A percentile compares a stretch with the other conserved stretches of the same genome.
These are phyloP conservation scores for Kodamaea leandrae DNA, from an alignment of 805 yeast genomes.

Conservation along the genomic window DNA sequence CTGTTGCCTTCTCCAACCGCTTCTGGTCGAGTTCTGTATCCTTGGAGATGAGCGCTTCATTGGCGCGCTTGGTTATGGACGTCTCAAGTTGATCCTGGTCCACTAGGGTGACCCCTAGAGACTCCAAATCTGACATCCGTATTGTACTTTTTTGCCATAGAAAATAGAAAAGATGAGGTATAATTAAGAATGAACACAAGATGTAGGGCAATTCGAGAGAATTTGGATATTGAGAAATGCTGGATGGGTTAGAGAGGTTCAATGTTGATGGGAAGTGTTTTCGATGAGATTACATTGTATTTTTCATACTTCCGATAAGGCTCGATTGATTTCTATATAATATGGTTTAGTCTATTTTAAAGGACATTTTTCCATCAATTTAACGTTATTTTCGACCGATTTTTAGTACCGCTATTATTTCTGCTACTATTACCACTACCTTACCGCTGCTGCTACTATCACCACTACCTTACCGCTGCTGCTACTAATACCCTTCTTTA, in stretches of 20 bases:
- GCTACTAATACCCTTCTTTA: no score
- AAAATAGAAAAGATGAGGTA: not conserved
- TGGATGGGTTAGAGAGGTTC: no score
- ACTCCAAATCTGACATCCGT: constrained; percentile 2
- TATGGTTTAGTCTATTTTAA: no score
- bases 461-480: not conserved
- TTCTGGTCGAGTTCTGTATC: constrained; percentile 73
- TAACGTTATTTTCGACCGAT: no score
- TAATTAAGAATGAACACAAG: not conserved
- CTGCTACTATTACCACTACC: not conserved
- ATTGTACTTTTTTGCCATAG: not conserved
- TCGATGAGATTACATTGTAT: no score
- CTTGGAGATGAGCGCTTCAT: constrained; percentile 53
- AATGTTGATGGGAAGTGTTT: no score
- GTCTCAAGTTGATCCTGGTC: constrained; percentile 82
- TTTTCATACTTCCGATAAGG: no score
- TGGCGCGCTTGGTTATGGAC: constrained; percentile 68
- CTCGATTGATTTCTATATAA: no score
- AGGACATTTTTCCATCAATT: no score
- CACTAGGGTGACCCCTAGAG: constrained; percentile 47
- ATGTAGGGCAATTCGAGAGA: no score
- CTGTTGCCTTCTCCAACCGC: constrained; percentile 66
- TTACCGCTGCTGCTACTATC: not conserved
- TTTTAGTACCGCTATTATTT: no score
- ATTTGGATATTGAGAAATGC: no score